phyloP scores from a whole-genome alignment of 2,329 filamentous ascomycete genomes.

The Hypoxylon rubiginosum region DNA sequence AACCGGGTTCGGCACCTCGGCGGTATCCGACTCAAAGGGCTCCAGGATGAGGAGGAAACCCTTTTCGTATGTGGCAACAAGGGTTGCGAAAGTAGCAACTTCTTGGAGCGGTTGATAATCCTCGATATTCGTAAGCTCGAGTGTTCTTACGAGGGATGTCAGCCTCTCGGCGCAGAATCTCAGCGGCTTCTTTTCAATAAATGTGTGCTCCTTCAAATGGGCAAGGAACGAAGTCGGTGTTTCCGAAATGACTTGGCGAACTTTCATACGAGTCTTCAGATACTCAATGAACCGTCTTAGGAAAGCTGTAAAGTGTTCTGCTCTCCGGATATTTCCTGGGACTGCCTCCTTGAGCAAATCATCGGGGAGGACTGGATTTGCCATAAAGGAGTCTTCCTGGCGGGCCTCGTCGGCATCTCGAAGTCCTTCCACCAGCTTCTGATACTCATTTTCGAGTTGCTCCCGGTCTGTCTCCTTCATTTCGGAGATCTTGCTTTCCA shows the following conservation, averaged over 20 bases:
- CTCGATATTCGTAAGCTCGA: constrained; percentile 97
- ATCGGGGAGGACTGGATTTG: constrained; percentile 93
- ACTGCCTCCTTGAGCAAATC: constrained; percentile 96
- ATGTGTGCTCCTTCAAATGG: constrained; percentile 94
- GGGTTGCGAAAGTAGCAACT: constrained; percentile 95
- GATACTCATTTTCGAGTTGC: constrained; percentile 94
- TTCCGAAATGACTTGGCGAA: constrained; percentile 96
- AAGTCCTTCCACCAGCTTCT: constrained; percentile 93
- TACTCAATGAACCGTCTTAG: constrained; percentile 98
- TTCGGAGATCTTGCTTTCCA: constrained; percentile 90
- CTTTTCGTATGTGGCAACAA: constrained; percentile 96
- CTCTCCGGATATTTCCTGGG: constrained; percentile 93
- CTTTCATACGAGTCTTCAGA: constrained; percentile 97
- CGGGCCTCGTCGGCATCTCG: constrained; percentile 89
- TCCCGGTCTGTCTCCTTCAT: constrained; percentile 97
- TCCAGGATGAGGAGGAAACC: constrained; percentile 97
- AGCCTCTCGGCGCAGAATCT: constrained; percentile 95
- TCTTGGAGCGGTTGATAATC: constrained; percentile 98
- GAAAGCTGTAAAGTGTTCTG: constrained; percentile 96
- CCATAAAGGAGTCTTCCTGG: constrained; percentile 96
- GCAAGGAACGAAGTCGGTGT: constrained; percentile 93
- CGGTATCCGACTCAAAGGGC: constrained; percentile 94
- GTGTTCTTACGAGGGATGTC: constrained; percentile 91
- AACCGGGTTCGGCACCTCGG: constrained; percentile 96
- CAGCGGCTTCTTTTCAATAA: constrained; percentile 96